Evolutionary conservation across 225 moss, liverwort and hornwort species (phyloP), one percentile per base, ranked within the genome.

Genomic region (Neckera pumila): DNA sequence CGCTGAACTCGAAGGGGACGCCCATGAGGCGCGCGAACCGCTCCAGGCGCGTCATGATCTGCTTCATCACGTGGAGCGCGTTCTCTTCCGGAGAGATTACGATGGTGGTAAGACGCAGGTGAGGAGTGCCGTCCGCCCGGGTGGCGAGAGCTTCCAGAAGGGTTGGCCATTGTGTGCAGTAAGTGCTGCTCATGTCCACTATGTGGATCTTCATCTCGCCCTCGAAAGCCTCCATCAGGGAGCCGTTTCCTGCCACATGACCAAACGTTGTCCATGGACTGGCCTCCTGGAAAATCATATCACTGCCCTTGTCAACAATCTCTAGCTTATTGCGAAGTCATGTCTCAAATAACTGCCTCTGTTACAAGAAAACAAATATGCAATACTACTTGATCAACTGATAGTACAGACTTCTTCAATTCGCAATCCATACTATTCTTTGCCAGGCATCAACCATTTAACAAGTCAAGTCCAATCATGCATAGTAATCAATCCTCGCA

Each of bases 251-350:
- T 4, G 97, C 97, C 42, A 94, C 95, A 91, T 97, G 97, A 42
- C 96, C 97, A 61, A 97, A 97, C 13, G 95, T 94, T 25, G 97
- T 97, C 96, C 97, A 97, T 4, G 97, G 95, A 84, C 95, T 96
- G 36, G 96, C 96, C 51, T 97, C 97, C 93, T 94, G 88, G 36
- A 40, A 36, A 87, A 62, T 33, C 62, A 19, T 40, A 40, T 8
- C 79, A 33, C 30, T 62, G 10, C 51, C 62, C 21, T 28, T 33
- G 27, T 74, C 33, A 84, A 43, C 43, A 71, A 33, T 36, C 63
- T 19, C 27, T 36, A 66, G 36, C 20, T 45, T 12, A 36, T 2
- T n/a, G n/a, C 47, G 25, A 47, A 34, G 27, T 38, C 49, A 28
- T 62, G 21, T 27, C 8, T 17, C 5, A 19, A 28, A 40, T 40